Evolutionary conservation across 352 stramenopile genomes (phyloP).

Genomic region (Globisporangium ultimum): DNA sequence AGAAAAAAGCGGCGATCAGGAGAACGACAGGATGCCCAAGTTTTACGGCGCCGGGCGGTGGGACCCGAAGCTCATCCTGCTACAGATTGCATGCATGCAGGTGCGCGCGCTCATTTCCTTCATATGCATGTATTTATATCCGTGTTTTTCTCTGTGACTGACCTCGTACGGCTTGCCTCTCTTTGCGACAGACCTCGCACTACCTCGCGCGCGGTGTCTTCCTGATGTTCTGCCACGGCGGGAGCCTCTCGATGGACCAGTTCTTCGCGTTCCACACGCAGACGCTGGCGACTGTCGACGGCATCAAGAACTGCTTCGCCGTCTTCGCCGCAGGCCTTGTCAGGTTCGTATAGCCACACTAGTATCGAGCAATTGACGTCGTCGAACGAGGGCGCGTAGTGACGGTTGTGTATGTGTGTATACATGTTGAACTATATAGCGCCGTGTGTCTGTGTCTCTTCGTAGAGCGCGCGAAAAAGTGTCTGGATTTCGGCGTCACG

Average conservation of each 20-base stretch:
- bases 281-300: slow-evolving; percentile 68
- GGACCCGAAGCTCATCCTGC: slow-evolving; percentile 84
- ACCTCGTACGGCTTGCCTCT: not conserved
- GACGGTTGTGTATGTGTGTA: not conserved
- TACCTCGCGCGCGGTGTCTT: slow-evolving; percentile 75
- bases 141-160: not conserved
- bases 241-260: slow-evolving; percentile 64
- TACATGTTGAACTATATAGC: slow-evolving; percentile 21
- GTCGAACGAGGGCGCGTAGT: not conserved
- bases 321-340: slow-evolving; percentile 49
- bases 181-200: slow-evolving; percentile 54
- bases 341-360: slow-evolving; percentile 24
- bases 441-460: slow-evolving; percentile 76
- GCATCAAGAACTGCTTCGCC: slow-evolving; percentile 80
- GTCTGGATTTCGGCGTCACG: slow-evolving; percentile 88
- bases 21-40: slow-evolving; percentile 52
- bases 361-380: not conserved
- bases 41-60: slow-evolving; percentile 80
- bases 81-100: slow-evolving; percentile 88
- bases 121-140: not conserved
- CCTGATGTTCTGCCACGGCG: slow-evolving; percentile 73
- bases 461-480: slow-evolving; percentile 89
- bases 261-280: slow-evolving; percentile 86
- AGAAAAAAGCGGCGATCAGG: not conserved
- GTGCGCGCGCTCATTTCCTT: slow-evolving; percentile 20